These are phyloP conservation scores for Trametes cingulata DNA, from an alignment of 768 basidiomycete species.

Conservation along the genomic window DNA sequence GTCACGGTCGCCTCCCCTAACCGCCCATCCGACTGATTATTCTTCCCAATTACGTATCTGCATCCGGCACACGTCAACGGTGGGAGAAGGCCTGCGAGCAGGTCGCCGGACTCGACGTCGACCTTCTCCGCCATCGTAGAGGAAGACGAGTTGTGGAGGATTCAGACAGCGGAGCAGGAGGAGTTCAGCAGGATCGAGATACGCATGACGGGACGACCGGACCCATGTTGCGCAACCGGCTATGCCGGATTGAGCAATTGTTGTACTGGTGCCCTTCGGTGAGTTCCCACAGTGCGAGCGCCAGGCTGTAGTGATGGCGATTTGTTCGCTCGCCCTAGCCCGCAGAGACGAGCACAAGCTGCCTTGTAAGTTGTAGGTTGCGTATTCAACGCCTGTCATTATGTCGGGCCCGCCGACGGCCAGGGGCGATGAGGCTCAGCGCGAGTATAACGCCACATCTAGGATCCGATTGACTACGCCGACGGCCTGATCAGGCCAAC, in stretches of 20 bases:
- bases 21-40: slow-evolving; percentile 17
- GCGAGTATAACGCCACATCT: slow-evolving; percentile 23
- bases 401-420: slow-evolving; percentile 1
- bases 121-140: too few species aligned
- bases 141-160: neutral
- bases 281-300: slow-evolving; percentile 3
- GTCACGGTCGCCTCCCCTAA: slow-evolving; percentile 8
- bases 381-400: slow-evolving; percentile 4
- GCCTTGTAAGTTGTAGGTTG: slow-evolving; percentile 16
- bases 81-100: neutral
- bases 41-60: slow-evolving; percentile 15
- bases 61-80: neutral
- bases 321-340: neutral
- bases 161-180: neutral
- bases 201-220: slow-evolving; percentile 1
- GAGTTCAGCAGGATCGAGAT: slow-evolving; percentile 6
- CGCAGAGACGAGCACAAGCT: slow-evolving; percentile 7
- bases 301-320: slow-evolving; percentile 11
- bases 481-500: slow-evolving; percentile 11
- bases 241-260: slow-evolving; percentile 15
- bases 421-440: slow-evolving; percentile 8
- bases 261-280: slow-evolving; percentile 13
- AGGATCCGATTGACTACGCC: slow-evolving; percentile 16
- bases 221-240: slow-evolving; percentile 3
- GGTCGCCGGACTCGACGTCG: slow-evolving; percentile 1